phyloP scores from a whole-genome alignment of 129 eudicot genomes.

The Flaveria trinervia region DNA sequence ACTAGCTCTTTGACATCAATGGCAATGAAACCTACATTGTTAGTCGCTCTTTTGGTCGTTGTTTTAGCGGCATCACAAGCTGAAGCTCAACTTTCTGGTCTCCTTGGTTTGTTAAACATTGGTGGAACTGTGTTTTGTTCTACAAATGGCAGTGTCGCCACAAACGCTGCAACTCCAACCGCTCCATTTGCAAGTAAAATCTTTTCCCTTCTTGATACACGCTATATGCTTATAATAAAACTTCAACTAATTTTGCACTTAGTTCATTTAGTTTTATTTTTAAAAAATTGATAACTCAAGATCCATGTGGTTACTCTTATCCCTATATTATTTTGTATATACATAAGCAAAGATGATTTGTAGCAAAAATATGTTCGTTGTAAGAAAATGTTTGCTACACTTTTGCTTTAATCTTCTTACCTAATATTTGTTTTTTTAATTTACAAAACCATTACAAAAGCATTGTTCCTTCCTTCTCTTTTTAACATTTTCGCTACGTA shows the following conservation, averaged over 20 bases:
- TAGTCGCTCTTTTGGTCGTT: conserved; percentile 21
- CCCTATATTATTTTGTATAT: too few relatives aligned
- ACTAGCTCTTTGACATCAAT: conserved; percentile 21
- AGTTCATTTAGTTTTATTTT: too few relatives aligned
- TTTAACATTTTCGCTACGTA: too few relatives aligned
- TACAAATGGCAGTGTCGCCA: conserved; percentile 2
- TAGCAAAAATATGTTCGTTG: too few relatives aligned
- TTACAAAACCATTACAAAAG: too few relatives aligned
- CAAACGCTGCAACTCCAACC: conserved; percentile 26
- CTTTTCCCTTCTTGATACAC: neutral
- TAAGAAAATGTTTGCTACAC: too few relatives aligned
- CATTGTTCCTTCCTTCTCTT: too few relatives aligned
- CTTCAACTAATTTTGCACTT: neutral
- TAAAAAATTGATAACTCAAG: too few relatives aligned
- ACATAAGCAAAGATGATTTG: too few relatives aligned
- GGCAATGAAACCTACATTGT: conserved; percentile 25
- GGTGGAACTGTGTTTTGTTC: conserved; percentile 32
- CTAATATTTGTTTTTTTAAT: too few relatives aligned
- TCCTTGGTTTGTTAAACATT: conserved; percentile 13
- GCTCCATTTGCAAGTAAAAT: conserved; percentile 33
- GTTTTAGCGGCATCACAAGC: conserved; percentile 30
- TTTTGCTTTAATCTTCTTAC: too few relatives aligned
- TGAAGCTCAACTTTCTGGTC: conserved; percentile 26
- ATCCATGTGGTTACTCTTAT: too few relatives aligned
- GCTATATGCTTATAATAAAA: neutral